These are phyloP conservation scores for Chiua sp. DNA, from an alignment of 1,284 basidiomycete species.

Conservation along the genomic window DNA sequence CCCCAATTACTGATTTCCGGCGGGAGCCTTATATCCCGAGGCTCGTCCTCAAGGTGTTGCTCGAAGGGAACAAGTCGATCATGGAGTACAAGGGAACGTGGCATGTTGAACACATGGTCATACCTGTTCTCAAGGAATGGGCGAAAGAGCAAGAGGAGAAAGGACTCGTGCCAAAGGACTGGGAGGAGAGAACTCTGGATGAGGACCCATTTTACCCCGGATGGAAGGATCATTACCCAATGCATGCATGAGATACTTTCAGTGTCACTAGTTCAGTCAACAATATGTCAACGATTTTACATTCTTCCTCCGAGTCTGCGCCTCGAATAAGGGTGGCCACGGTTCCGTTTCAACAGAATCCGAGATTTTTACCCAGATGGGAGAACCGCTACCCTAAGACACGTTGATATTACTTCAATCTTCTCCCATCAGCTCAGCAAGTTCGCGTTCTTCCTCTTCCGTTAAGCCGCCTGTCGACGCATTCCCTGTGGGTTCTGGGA, in stretches of 20 bases:
- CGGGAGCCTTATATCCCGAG: constrained; percentile 53
- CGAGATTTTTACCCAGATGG: constrained; percentile 42
- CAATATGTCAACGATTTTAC: not conserved
- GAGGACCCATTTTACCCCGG: constrained; percentile 57
- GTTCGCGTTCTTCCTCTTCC: constrained; percentile 80
- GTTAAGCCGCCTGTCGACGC: constrained; percentile 49
- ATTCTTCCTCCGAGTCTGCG: not conserved
- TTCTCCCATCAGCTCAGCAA: constrained; percentile 78
- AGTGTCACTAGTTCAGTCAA: not conserved
- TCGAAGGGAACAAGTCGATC: constrained; percentile 44
- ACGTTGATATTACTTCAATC: constrained; percentile 35
- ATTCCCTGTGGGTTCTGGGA: constrained; percentile 25
- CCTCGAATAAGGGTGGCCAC: not conserved
- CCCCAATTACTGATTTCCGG: constrained; percentile 47
- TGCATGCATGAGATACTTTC: constrained; percentile 16
- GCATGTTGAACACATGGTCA: constrained; percentile 46
- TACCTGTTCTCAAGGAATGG: constrained; percentile 52
- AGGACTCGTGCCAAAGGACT: constrained; percentile 49
- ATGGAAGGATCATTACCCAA: constrained; percentile 38
- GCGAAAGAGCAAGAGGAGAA: constrained; percentile 51
- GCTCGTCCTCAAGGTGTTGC: constrained; percentile 46
- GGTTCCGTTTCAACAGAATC: too few species aligned
- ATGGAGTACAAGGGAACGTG: constrained; percentile 50
- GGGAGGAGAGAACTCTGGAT: constrained; percentile 52
- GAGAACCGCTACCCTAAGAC: constrained; percentile 26